Base-by-base conservation (phyloP, 2,329 filamentous ascomycete species). In the Ampelomyces quisqualis region DNA sequence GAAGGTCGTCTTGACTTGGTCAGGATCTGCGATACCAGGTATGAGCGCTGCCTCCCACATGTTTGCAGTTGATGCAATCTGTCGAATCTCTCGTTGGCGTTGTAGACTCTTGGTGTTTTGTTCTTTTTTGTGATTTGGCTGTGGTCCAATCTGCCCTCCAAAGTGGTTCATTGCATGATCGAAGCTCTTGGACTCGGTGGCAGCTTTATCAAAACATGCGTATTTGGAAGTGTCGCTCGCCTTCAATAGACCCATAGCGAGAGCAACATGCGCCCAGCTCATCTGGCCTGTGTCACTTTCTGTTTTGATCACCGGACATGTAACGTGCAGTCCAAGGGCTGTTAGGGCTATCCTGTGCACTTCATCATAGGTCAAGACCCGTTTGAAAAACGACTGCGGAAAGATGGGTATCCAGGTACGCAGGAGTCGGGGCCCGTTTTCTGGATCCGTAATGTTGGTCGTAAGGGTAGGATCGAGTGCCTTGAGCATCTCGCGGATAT, bases 1-100 rank as follows among this genome's bases (percentile, higher is more conserved):
- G 62, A 97, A 98, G 0, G 88, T 94, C 0, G 88, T 94, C 47
- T 83, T 83, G 51, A 98, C 88, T 57, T 86, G 86, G 32, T 84
- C 77, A 5, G 88, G 81, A 60, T 95, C 82, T 23, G 95, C 82
- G 3, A 97, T 84, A 7, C 91, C 90, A 3, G 81, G 79, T 31
- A 95, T 73, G 6, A 77, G 54, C 84, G 85, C 66, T 88, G 88
- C 67, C 97, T n/a, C n/a, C n/a, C n/a, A n/a, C 93, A 51, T 95
- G 84, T 36, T 90, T 54, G 63, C 63, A 13, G 38, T 55, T n/a
- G 30, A 19, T 7, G 47, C 40, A 21, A 67, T 58, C 8, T 43
- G 57, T 20, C 57, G 42, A 79, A 82, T 28, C 75, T 81, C 56
- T 75, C 75, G 47, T 73, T 76, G 43, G 80, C 81, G 64, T 26